These are phyloP conservation scores for Trichoderma breve DNA, from an alignment of 2,329 filamentous ascomycete species.

Conservation along the genomic window DNA sequence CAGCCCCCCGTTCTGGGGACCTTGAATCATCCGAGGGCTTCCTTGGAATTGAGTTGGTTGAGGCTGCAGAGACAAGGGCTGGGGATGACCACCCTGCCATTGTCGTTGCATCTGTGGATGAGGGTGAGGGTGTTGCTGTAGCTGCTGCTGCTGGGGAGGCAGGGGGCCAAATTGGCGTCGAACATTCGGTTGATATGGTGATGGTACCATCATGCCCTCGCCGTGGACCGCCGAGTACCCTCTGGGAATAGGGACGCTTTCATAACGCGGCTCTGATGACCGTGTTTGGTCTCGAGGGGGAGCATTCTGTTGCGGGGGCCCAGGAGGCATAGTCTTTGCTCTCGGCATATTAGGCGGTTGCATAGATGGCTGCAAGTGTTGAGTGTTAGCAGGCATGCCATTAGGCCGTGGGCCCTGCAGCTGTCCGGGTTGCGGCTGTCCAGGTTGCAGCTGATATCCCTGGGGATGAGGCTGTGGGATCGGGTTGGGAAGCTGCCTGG, in stretches of 20 bases:
- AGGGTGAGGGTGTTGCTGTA: neutral
- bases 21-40: neutral
- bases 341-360: neutral
- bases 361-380: conserved; percentile 7
- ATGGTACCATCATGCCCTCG: conserved; percentile 33
- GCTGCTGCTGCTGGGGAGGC: neutral
- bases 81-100: neutral
- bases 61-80: neutral
- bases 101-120: neutral
- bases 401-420: conserved; percentile 3
- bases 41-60: neutral
- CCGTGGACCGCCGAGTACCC: conserved; percentile 39
- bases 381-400: neutral
- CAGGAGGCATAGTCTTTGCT: neutral
- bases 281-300: neutral
- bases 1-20: neutral
- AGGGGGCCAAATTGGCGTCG: conserved; percentile 13
- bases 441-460: conserved; percentile 23
- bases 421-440: conserved; percentile 26
- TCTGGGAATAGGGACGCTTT: conserved; percentile 38
- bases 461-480: conserved; percentile 1
- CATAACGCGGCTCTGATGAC: conserved; percentile 36
- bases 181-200: conserved; percentile 29
- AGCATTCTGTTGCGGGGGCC: neutral
- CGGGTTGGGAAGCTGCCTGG: neutral